These are phyloP conservation scores for Apiotrichum veenhuisii DNA, from an alignment of 1,284 basidiomycete species.

Conservation along the genomic window DNA sequence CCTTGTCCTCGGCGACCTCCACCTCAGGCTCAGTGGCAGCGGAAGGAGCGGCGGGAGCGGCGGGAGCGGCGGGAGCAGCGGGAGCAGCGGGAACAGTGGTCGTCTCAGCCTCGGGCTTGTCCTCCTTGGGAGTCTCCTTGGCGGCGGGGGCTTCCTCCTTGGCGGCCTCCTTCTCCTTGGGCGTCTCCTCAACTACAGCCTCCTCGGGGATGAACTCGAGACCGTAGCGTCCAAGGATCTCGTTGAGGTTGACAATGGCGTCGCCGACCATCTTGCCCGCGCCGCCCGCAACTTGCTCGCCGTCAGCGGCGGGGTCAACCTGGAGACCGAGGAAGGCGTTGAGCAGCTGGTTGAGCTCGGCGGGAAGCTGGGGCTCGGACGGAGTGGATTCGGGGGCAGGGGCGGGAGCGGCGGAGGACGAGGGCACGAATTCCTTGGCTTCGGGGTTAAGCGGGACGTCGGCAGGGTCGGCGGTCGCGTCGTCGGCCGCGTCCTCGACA, in stretches of 20 bases:
- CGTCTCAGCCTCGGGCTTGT: neutral
- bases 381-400: neutral
- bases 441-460: conserved; percentile 5
- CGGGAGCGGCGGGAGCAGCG: neutral
- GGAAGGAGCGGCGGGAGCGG: neutral
- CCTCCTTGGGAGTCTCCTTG: neutral
- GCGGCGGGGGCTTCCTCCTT: conserved; percentile 6
- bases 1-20: neutral
- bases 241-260: conserved; percentile 35
- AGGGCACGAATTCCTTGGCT: neutral
- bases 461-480: neutral
- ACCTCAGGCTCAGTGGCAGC: no score
- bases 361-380: conserved; percentile 22
- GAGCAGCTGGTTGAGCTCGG: conserved; percentile 42
- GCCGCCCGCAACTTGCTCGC: conserved; percentile 21
- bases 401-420: neutral
- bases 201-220: conserved; percentile 40
- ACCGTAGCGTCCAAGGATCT: conserved; percentile 40
- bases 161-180: conserved; percentile 7
- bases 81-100: neutral
- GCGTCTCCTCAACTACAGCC: conserved; percentile 14
- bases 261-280: conserved; percentile 14
- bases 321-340: conserved; percentile 40
- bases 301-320: conserved; percentile 26
- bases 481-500: neutral